Base-by-base conservation (phyloP, 2,329 filamentous ascomycete species). In the Calonectria pauciramosa region DNA sequence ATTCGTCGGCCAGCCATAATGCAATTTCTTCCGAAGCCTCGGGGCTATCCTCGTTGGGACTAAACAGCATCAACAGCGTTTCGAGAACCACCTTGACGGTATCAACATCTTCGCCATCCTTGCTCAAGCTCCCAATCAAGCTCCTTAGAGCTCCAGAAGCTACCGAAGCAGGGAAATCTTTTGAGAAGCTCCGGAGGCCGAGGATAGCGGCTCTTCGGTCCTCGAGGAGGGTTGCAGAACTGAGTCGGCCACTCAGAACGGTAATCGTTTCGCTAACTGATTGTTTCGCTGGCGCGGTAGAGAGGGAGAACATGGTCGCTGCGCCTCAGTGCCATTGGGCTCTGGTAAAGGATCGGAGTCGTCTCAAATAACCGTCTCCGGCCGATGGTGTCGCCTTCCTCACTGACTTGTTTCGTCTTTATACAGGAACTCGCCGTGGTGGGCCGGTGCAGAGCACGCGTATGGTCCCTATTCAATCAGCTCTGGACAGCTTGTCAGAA, bases 1-100 rank as follows among this genome's bases (percentile, higher is more conserved):
- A 99, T 85, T 99, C 96, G 86, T 99, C 97, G 69, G 97, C 97
- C 73, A 99, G 90, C 96, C 97, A 99, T 34, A 99, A 88, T 23
- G 94, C 94, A 80, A 99, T 97, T 86, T 99, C 97, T 78, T 99
- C 96, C 18, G 96, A 98, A 69, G 96, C 95, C 89, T 99, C 96
- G 38, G 95, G 91, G 89, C 95, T 97, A 82, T 89, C 88, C 79
- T 90, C 88, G 79, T 93, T 93, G 51, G 92, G 92, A 76, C 86
- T 92, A 84, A 99, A 99, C 51, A 99, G 92, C 93, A 97, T 96
- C 83, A 99, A 89, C 81, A 99, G 88, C 56, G 97, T 99, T 90
- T 99, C 97, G 77, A 99, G 89, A 75, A 98, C 94, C 72, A 98
- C 92, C 86, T 98, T 98, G 83, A 98, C 94, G 7, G 97, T 99